Conservation (phyloP, 768 basidiomycete genomes). For the Russula emetica region DNA sequence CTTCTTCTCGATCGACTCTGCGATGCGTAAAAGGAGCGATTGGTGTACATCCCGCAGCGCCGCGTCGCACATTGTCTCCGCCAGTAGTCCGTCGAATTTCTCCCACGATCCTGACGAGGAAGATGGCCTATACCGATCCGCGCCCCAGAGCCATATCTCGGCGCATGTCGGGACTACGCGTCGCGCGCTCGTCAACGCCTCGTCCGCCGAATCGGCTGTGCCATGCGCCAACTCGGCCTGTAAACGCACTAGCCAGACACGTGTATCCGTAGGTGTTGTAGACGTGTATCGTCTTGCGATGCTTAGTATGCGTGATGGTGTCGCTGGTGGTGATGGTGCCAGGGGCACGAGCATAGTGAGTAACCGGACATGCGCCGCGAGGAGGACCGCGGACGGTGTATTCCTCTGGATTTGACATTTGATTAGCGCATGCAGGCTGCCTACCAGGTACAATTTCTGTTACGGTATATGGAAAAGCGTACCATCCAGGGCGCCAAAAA, state of each 20-base stretch:
- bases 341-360: slow-evolving; percentile 30
- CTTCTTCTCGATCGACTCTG: slow-evolving; percentile 33
- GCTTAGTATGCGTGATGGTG: slow-evolving; percentile 33
- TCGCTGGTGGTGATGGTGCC: slow-evolving; percentile 25
- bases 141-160: slow-evolving; percentile 55
- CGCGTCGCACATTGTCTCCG: slow-evolving; percentile 25
- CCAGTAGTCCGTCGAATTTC: slow-evolving; percentile 14
- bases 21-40: slow-evolving; percentile 45
- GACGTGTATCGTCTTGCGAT: slow-evolving; percentile 47
- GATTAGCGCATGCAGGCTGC: slow-evolving; percentile 39
- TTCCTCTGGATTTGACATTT: slow-evolving; percentile 40
- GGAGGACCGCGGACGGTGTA: slow-evolving; percentile 32
- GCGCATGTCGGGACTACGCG: slow-evolving; percentile 36
- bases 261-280: slow-evolving; percentile 36
- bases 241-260: slow-evolving; percentile 53
- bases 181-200: slow-evolving; percentile 47
- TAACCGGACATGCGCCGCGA: slow-evolving; percentile 38
- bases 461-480: neutral
- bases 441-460: slow-evolving; percentile 55
- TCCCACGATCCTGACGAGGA: slow-evolving; percentile 9
- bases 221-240: slow-evolving; percentile 39
- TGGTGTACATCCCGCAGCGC: slow-evolving; percentile 39
- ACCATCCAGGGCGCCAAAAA: neutral
- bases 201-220: slow-evolving; percentile 31
- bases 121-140: slow-evolving; percentile 30